Base-by-base conservation (phyloP, 2,329 filamentous ascomycete genomes). In the Fusarium robinianum region DNA sequence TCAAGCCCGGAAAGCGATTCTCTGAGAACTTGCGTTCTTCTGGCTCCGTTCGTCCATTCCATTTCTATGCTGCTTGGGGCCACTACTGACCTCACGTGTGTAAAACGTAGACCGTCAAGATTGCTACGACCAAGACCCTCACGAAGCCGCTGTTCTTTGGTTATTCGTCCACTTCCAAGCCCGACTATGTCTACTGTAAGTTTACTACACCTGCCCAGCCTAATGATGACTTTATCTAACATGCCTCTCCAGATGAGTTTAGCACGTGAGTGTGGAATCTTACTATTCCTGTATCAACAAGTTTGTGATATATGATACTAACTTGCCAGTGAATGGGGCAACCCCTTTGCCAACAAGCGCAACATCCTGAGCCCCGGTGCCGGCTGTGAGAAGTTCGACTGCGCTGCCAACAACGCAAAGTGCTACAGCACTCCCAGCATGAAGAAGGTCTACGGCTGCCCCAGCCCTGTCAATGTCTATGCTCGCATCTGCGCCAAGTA, bases 371-470 rank as follows among this genome's bases (percentile, higher is more conserved):
- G 51, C 30, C 63, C 71, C 3, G 69, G 68, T 14, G 40, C 45
- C 0, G 70, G 69, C 26, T 73, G 71, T 55, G 32, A 67, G 52
- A 9, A 49, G 5, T 73, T 73, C 46, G 58, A 72, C 57, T 73
- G 72, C 56, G 55, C 52, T 10, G 32, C 70, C 18, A 60, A 58
- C 51, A 51, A 71, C 10, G 54, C 63, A 3, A 41, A 16, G 26
- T 73, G 71, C 66, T 73, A 73, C 61, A 72, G 69, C 62, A 66
- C 62, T 1, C 65, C 67, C 6, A 56, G 46, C 5, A 32, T 46
- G 27, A 70, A 69, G 64, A 72, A 64, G 53, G 68, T 72, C 7
- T 68, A 65, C 41, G 65, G 67, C 41, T 73, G 71, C 63, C 69
- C 70, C 3, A 57, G 65, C 53, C 71, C 71, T 7, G 67, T 71